Evolutionary conservation across 768 basidiomycete species (phyloP).

Genomic region (Collybia mongolica): DNA sequence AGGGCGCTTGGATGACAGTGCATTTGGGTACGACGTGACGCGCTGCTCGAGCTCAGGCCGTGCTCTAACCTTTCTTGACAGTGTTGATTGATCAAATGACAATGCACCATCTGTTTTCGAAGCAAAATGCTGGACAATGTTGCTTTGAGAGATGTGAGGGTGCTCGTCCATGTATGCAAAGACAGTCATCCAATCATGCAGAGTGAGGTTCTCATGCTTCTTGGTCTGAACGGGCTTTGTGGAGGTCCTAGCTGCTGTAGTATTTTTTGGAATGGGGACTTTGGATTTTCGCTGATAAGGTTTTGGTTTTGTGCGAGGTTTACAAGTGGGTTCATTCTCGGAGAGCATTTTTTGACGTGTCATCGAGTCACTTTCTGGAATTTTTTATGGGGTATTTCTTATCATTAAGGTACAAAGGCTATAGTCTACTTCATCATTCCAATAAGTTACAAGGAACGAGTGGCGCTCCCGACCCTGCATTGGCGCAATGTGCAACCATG

Average conservation of each 20-base stretch:
- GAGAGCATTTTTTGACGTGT: constrained; percentile 1
- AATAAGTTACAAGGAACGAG: no score
- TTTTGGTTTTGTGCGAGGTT: neutral
- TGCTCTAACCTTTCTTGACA: constrained; percentile 19
- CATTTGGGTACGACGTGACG: constrained; percentile 16
- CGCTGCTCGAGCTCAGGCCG: constrained; percentile 5
- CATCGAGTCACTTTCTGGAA: no score
- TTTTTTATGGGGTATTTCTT: no score
- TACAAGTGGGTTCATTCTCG: neutral
- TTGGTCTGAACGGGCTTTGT: neutral
- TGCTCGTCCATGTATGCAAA: neutral
- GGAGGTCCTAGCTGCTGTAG: neutral
- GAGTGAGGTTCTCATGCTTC: neutral
- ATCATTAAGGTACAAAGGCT: no score
- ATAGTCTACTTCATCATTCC: no score
- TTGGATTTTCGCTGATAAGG: neutral
- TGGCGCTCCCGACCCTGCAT: no score
- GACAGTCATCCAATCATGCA: neutral
- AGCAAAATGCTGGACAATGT: constrained; percentile 16
- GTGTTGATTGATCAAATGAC: constrained; percentile 22
- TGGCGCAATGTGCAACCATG: no score
- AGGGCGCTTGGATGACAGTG: constrained; percentile 24
- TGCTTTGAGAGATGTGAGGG: constrained; percentile 14
- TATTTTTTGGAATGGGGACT: neutral
- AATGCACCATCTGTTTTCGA: constrained; percentile 13